Percentiles rank a stretch among this genome's conserved stretches.
Conservation (phyloP, 768 basidiomycete genomes). For the Leccinum variicolor region DNA sequence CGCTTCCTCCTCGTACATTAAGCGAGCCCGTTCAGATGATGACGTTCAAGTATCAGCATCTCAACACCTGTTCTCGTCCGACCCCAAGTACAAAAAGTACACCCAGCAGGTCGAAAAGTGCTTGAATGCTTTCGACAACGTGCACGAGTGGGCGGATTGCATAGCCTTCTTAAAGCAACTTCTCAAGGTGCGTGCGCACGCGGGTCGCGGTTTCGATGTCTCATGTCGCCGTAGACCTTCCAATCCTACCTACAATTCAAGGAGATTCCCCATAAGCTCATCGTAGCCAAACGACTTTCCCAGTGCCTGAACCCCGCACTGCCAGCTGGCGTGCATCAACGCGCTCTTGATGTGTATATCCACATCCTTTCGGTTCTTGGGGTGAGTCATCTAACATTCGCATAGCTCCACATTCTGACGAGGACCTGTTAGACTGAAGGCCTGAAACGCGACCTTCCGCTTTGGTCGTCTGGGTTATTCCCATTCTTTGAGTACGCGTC, state of each 20-base stretch:
- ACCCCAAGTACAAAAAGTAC: constrained; percentile 95
- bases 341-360: constrained; percentile 91
- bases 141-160: constrained; percentile 99
- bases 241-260: constrained; percentile 93
- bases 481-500: constrained; percentile 99
- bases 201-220: background rate
- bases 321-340: constrained; percentile 94
- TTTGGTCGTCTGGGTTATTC: constrained; percentile 96
- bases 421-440: constrained; percentile 66
- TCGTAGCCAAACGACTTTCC: constrained; percentile 90
- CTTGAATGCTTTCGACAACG: constrained; percentile 88
- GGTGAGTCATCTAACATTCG: constrained; percentile 43
- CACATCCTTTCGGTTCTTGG: constrained; percentile 91
- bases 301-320: constrained; percentile 98
- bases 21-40: background rate
- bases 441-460: constrained; percentile 74
- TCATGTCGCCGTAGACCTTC: constrained; percentile 60
- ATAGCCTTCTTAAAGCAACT: constrained; percentile 95
- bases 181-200: constrained; percentile 61
- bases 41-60: constrained; percentile 38
- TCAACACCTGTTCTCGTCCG: constrained; percentile 60
- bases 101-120: constrained; percentile 89
- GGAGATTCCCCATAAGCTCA: constrained; percentile 91
- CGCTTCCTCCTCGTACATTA: background rate
- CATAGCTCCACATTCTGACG: constrained; percentile 6